A percentile compares a stretch with the other conserved stretches of the same genome.
phyloP scores from a whole-genome alignment of 306 rosid genomes.

The Prunus campanulata region DNA sequence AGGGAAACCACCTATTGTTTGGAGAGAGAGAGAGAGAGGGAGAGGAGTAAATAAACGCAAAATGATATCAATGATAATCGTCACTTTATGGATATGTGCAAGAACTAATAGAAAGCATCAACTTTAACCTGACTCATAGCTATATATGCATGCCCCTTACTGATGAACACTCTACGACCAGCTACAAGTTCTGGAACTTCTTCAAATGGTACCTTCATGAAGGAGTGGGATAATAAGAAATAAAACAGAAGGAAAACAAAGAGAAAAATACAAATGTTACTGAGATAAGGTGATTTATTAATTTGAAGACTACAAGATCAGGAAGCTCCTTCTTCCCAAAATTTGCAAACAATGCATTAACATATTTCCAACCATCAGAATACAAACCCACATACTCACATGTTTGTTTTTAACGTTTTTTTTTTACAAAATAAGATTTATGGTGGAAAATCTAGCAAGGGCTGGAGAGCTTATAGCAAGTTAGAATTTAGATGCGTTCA shows the following conservation, averaged over 20 bases:
- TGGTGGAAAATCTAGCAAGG: neutral
- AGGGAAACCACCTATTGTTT: constrained; percentile 69
- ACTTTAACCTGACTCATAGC: constrained; percentile 78
- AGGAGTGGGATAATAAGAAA: constrained; percentile 8
- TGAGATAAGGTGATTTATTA: constrained; percentile 4
- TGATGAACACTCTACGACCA: constrained; percentile 74
- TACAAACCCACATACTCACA: neutral
- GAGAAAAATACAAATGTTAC: neutral
- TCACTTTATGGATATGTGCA: constrained; percentile 3
- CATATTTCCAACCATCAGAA: constrained; percentile 9
- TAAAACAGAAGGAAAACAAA: constrained; percentile 12
- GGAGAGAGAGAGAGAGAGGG: neutral
- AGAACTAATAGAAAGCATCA: constrained; percentile 18
- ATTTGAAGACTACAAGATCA: neutral
- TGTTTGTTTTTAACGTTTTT: neutral
- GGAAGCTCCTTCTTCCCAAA: constrained; percentile 2
- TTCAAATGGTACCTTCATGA: constrained; percentile 83
- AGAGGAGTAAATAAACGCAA: constrained; percentile 14
- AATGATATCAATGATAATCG: constrained; percentile 12
- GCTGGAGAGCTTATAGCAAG: neutral
- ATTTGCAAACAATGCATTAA: constrained; percentile 2
- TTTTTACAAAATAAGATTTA: neutral
- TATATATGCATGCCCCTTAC: constrained; percentile 77
- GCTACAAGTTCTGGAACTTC: constrained; percentile 96
- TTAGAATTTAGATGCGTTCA: neutral